These are phyloP conservation scores for Tylopilus cervinicoccineus DNA, from an alignment of 768 basidiomycete genomes.

Conservation along the genomic window DNA sequence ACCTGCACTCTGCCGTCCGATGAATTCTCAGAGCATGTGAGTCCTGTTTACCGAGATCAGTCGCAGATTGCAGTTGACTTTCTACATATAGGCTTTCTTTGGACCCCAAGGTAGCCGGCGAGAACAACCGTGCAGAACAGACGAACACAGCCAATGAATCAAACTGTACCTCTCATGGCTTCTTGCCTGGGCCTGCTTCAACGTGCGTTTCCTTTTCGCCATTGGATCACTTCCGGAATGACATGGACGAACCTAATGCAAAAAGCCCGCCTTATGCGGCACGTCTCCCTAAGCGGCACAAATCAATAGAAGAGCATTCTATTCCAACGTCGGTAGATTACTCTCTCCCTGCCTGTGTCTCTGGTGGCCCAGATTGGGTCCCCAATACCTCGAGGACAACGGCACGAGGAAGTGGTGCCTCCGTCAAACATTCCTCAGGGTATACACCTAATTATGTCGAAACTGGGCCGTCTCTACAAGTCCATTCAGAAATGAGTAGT, in stretches of 20 bases:
- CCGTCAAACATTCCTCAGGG: background rate
- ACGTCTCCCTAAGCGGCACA: constrained; percentile 7
- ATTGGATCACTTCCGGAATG: background rate
- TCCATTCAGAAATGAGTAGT: background rate
- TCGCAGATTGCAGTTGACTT: background rate
- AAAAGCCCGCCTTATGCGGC: background rate
- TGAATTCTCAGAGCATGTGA: constrained; percentile 5
- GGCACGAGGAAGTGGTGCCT: constrained; percentile 1
- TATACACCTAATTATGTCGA: background rate
- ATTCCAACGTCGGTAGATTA: background rate
- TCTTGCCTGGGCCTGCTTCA: background rate
- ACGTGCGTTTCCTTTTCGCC: constrained; percentile 14
- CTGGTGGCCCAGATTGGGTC: background rate
- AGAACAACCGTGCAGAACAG: background rate
- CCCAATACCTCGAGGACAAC: background rate
- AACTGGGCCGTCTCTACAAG: background rate
- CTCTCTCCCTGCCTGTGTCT: background rate
- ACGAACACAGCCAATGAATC: background rate
- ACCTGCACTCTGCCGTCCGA: background rate
- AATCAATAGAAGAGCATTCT: background rate
- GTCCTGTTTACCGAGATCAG: background rate
- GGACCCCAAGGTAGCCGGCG: background rate
- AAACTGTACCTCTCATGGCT: background rate
- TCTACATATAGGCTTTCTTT: constrained; percentile 8
- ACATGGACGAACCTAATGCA: background rate